Base-by-base conservation (phyloP, 1,284 basidiomycete species). In the Tausonia pullulans region DNA sequence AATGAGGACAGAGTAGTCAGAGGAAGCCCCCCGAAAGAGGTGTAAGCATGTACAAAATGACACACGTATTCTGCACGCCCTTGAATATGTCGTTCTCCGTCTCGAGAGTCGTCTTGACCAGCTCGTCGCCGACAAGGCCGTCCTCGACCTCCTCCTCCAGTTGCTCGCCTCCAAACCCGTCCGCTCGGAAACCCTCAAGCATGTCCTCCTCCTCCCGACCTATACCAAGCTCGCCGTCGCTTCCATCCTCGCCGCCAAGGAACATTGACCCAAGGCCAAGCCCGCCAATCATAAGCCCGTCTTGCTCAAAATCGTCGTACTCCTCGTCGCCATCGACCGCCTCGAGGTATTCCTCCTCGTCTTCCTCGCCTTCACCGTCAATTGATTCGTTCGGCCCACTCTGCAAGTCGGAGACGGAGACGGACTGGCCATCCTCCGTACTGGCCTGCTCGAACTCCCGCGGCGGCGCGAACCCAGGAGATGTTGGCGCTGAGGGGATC, bases 251-350 rank as follows among this genome's bases (percentile, higher is more conserved):
- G 52, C 62, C 54, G 50, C 13, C 56, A 44, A 9, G 44, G 43
- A 16, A 49, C 48, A 40, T 50, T 49, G 39, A 59, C 51, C 43
- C 53, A n/a, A 11, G 46, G 14, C 58, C 54, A 44, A 49, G 44
- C 44, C 60, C 68, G 16, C 69, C 69, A 39, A 69, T 62, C 4
- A 62, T 63, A 49, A 61, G 68, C 7, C 61, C 64, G 2, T 64
- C 76, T 48, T 80, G 79, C 40, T 83, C 85, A 68, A 82, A 84
- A 40, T 81, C 83, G 13, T 81, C 67, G 41, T 66, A 67, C 5
- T 67, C 67, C 48, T 66, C 66, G 10, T 55, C 67, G 57, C 67
- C 68, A 43, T 65, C 63, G 50, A 65, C 55, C 46, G 62, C 82
- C 5, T 81, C 81, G 7, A 77, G 78, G 9, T 75, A 72, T 7